phyloP scores from a whole-genome alignment of 2,329 filamentous ascomycete genomes.

The Xylariomycetidae sp. region DNA sequence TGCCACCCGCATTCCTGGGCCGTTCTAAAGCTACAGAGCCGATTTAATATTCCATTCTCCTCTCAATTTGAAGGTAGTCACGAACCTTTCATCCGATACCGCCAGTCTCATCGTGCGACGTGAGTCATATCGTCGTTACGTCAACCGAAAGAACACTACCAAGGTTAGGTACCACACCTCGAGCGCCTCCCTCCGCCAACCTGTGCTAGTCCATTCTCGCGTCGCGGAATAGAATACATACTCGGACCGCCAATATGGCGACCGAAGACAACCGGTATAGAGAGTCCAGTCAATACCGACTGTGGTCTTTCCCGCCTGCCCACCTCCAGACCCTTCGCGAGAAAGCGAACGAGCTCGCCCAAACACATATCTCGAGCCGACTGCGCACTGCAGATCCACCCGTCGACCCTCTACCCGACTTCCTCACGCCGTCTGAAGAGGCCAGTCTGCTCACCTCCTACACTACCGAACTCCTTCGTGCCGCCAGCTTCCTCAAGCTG shows the following conservation, averaged over 20 bases:
- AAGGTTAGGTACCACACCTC: too few relatives aligned
- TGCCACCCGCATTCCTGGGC: too few relatives aligned
- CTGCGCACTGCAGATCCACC: slow-evolving; percentile 49
- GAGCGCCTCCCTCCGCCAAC: too few relatives aligned
- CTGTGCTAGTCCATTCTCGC: too few relatives aligned
- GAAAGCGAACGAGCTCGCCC: slow-evolving; percentile 75
- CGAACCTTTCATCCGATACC: too few relatives aligned
- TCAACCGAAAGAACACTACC: too few relatives aligned
- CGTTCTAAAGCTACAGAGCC: too few relatives aligned
- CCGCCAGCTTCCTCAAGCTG: slow-evolving; percentile 48
- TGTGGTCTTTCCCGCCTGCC: slow-evolving; percentile 85
- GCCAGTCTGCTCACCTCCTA: slow-evolving; percentile 76
- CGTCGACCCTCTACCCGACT: slow-evolving; percentile 59
- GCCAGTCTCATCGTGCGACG: too few relatives aligned
- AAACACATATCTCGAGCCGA: slow-evolving; percentile 52
- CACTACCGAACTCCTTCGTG: slow-evolving; percentile 53
- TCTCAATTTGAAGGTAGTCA: too few relatives aligned
- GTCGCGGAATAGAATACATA: too few relatives aligned
- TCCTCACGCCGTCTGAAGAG: slow-evolving; percentile 80
- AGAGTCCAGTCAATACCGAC: slow-evolving; percentile 80
- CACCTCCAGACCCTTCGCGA: slow-evolving; percentile 67
- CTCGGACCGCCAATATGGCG: slow-evolving; percentile 57
- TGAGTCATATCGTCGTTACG: too few relatives aligned
- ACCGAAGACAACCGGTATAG: slow-evolving; percentile 90
- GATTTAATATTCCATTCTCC: too few relatives aligned